Evolutionary conservation across 2,329 filamentous ascomycete species (phyloP).

Genomic region (Mollisiaceae sp.): DNA sequence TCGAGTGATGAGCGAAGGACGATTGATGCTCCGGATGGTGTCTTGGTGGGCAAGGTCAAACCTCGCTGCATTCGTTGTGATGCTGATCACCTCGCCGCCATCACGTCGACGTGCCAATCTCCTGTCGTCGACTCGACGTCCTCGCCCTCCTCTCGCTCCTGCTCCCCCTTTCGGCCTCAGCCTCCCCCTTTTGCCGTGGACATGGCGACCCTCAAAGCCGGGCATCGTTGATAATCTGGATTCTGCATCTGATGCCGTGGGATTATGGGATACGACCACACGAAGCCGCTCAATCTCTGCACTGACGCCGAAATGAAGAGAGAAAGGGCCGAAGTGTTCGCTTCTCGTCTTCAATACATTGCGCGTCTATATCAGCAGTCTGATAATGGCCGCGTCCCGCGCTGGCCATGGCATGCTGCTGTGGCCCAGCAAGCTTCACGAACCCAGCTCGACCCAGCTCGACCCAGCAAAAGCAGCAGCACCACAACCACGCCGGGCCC

Average conservation of each 20-base stretch:
- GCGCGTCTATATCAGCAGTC: neutral
- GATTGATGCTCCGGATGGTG: neutral
- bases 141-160: neutral
- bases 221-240: neutral
- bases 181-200: neutral
- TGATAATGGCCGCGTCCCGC: neutral
- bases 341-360: slow-evolving; percentile 1
- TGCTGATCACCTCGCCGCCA: slow-evolving; percentile 11
- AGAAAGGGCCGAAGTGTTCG: slow-evolving; percentile 9
- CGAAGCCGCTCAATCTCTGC: neutral
- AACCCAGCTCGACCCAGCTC: neutral
- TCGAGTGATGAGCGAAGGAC: neutral
- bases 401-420: neutral
- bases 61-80: neutral
- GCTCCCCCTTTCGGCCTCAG: neutral
- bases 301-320: slow-evolving; percentile 1
- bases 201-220: neutral
- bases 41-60: neutral
- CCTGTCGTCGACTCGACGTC: neutral
- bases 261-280: too few relatives aligned
- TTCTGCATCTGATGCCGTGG: too few relatives aligned
- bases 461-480: too few relatives aligned
- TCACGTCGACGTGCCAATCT: slow-evolving; percentile 1
- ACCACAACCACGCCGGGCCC: slow-evolving; percentile 3
- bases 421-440: neutral